Evolutionary conservation across 2,329 filamentous ascomycete species (phyloP), one percentile per base, ranked within the genome.

Genomic region (Neurospora sp.): DNA sequence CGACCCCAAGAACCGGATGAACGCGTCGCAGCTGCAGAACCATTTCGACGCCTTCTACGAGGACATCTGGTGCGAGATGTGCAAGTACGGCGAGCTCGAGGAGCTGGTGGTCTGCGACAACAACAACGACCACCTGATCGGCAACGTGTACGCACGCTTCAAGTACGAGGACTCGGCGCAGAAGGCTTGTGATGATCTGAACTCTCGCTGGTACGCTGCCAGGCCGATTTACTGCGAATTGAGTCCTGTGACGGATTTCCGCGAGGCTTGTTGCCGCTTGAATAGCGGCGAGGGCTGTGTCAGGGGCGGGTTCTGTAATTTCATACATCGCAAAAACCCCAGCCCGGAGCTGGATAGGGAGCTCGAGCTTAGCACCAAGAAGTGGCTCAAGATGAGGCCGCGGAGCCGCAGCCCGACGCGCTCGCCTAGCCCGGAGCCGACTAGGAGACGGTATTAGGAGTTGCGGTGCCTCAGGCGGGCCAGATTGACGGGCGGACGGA

Each of bases 31-130:
- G 85, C 91, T 98, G 80, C 95, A 97, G 83, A 97, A 97, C 84
- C 96, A 99, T 87, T 99, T 99, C 80, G 96, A 99, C 82, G 96
- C 96, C 78, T 99, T 99, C 82, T 99, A 99, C 86, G 96, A 99
- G 84, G 96, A 99, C 81, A 93, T 99, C 75, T 99, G 96, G 95
- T 98, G 95, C 84, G 96, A 99, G 87, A 93, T 99, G 85, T 98
- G 96, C 90, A 93, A 97, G 83, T 99, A 96, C 81, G 96, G 96
- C 75, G 93, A 98, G 83, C 86, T 98, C 42, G 96, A 99, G 83
- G 96, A 99, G 84, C 88, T 99, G 13, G 96, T 99, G 13, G 95
- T 99, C 2, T 99, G 96, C 83, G 96, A 99, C 84, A 99, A 99
- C 82, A 98, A 98, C 83, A 99, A 99, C 83, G 96, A 99, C 80